Conservation (phyloP, 306 rosid genomes). For the Ormosia semicastrata region DNA sequence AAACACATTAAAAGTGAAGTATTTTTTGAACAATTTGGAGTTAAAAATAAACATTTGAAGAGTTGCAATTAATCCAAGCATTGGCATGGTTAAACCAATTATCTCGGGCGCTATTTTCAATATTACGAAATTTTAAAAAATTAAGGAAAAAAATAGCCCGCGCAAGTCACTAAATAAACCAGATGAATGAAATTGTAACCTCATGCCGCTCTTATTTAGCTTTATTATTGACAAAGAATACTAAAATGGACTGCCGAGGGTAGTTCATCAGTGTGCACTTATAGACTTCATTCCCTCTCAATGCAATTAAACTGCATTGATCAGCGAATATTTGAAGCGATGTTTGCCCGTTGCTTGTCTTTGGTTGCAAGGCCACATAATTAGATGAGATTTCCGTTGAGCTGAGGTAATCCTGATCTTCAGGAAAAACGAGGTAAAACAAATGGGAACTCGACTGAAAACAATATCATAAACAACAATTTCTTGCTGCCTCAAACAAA, state of each 20-base stretch:
- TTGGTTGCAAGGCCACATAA: conserved; percentile 15
- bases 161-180: neutral
- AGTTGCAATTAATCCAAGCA: no score
- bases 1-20: no score
- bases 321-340: conserved; percentile 1
- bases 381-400: conserved; percentile 34
- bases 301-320: conserved; percentile 8
- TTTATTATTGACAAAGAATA: conserved; percentile 38
- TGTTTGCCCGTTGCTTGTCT: conserved; percentile 31
- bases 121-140: neutral
- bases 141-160: conserved; percentile 24
- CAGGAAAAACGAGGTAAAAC: conserved; percentile 25
- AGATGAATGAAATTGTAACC: conserved; percentile 11
- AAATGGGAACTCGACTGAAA: conserved; percentile 25
- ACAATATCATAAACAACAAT: conserved; percentile 33
- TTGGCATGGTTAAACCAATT: no score
- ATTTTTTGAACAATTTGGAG: no score
- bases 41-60: no score
- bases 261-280: conserved; percentile 26
- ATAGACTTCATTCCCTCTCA: neutral
- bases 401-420: conserved; percentile 46
- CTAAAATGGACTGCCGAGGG: conserved; percentile 18
- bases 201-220: conserved; percentile 33
- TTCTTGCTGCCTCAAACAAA: conserved; percentile 29
- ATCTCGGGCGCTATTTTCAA: neutral